phyloP scores from a whole-genome alignment of 192 early-diverging fungal species.

The Podila clonocystis region DNA sequence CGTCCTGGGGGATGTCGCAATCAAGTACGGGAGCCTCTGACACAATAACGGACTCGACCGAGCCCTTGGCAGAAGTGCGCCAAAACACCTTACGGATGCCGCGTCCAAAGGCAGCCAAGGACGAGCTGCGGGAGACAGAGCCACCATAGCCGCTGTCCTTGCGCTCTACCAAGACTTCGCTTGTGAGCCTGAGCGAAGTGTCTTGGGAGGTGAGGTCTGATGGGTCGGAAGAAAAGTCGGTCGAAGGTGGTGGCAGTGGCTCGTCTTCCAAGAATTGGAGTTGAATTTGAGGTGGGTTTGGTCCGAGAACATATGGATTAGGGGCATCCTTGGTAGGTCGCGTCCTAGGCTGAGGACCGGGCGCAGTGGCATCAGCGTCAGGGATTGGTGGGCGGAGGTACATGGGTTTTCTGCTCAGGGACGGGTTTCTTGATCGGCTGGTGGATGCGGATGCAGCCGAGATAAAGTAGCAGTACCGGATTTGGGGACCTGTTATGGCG shows the following conservation, averaged over 20 bases:
- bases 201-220: background rate
- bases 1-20: constrained; percentile 41
- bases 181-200: background rate
- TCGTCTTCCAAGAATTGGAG: constrained; percentile 38
- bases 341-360: constrained; percentile 32
- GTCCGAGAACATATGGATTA: constrained; percentile 18
- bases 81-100: constrained; percentile 48
- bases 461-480: constrained; percentile 51
- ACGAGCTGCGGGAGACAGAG: constrained; percentile 39
- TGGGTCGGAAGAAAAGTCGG: background rate
- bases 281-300: constrained; percentile 44
- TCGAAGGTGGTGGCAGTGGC: constrained; percentile 24
- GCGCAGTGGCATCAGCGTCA: constrained; percentile 12
- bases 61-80: constrained; percentile 29
- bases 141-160: constrained; percentile 50
- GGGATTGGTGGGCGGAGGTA: constrained; percentile 32
- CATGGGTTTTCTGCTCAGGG: constrained; percentile 14
- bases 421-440: constrained; percentile 7
- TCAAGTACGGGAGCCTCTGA: constrained; percentile 33
- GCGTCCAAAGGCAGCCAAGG: constrained; percentile 33
- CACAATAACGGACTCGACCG: constrained; percentile 13
- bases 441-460: constrained; percentile 22
- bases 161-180: constrained; percentile 32
- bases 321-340: constrained; percentile 1
- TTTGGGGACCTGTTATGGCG: constrained; percentile 14